These are phyloP conservation scores for Pistacia vera DNA, from an alignment of 345 rosid species.

Conservation along the genomic window DNA sequence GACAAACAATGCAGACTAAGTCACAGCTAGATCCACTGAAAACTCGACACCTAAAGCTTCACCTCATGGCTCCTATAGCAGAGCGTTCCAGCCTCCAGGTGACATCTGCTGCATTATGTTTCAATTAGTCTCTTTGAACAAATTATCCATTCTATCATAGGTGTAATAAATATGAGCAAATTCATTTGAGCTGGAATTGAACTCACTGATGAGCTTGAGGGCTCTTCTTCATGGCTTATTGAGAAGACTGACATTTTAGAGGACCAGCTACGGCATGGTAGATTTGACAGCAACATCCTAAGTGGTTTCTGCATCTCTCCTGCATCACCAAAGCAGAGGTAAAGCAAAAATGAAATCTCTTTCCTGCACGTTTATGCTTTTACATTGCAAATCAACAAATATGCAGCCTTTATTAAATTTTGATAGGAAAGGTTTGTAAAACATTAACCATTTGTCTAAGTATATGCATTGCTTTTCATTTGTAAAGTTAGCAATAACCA, in stretches of 20 bases:
- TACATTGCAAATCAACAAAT: background rate
- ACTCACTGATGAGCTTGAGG: slow-evolving; percentile 6
- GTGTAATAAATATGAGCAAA: too few species aligned
- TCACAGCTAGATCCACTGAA: too few species aligned
- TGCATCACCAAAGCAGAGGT: background rate
- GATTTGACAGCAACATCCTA: background rate
- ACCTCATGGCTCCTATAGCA: too few species aligned
- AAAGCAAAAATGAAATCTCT: background rate
- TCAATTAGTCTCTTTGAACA: too few species aligned
- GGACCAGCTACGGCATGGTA: background rate
- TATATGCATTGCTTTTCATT: background rate
- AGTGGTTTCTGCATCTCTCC: background rate
- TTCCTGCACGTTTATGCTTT: too few species aligned
- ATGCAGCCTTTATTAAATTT: background rate
- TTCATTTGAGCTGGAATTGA: background rate
- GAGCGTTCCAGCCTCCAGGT: too few species aligned
- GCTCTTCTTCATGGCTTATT: slow-evolving; percentile 17
- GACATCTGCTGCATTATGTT: too few species aligned
- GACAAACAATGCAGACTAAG: too few species aligned
- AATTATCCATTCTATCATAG: too few species aligned
- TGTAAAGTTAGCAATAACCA: background rate
- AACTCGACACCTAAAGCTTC: too few species aligned
- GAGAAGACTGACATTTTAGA: slow-evolving; percentile 15
- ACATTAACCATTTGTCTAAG: background rate
- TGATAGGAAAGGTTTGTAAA: background rate